These are phyloP conservation scores for Albifimbria verrucaria DNA, from an alignment of 2,329 filamentous ascomycete genomes.

Conservation along the genomic window DNA sequence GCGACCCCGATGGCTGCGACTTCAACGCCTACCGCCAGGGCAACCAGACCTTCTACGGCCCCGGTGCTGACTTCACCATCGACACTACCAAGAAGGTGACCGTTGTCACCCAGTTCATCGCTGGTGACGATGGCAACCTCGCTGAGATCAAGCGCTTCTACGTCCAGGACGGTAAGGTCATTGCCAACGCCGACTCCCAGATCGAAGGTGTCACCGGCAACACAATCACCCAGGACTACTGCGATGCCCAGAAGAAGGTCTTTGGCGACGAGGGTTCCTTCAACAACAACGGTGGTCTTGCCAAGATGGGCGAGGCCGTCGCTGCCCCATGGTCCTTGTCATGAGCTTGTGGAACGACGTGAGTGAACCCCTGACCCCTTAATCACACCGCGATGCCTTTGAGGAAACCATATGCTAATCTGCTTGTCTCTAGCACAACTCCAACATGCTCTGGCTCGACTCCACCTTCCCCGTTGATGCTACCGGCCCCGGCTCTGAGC, in stretches of 20 bases:
- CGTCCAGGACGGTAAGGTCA: conserved; percentile 58
- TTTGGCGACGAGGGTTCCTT: conserved; percentile 56
- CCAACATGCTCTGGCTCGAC: conserved; percentile 75
- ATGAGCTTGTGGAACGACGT: conserved; percentile 59
- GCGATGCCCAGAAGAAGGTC: conserved; percentile 52
- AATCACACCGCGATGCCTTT: too few species aligned
- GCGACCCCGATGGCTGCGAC: conserved; percentile 68
- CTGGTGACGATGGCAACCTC: conserved; percentile 46
- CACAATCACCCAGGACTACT: conserved; percentile 56
- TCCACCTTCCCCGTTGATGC: conserved; percentile 55
- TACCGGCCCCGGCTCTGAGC: conserved; percentile 43
- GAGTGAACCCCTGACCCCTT: too few species aligned
- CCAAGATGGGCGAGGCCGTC: conserved; percentile 49
- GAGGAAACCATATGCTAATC: too few species aligned
- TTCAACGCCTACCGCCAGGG: conserved; percentile 69
- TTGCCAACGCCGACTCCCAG: conserved; percentile 47
- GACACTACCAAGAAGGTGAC: conserved; percentile 60
- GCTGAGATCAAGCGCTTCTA: conserved; percentile 63
- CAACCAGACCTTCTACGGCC: conserved; percentile 60
- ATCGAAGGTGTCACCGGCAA: conserved; percentile 37
- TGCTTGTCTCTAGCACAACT: conserved; percentile 38
- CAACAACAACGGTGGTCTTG: conserved; percentile 52
- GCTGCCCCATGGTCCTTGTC: conserved; percentile 44
- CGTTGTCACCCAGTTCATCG: conserved; percentile 64
- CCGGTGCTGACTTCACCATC: conserved; percentile 48